Evolutionary conservation across 176 grass and related monocot species (phyloP).

Genomic region (Tillandsia leiboldiana): DNA sequence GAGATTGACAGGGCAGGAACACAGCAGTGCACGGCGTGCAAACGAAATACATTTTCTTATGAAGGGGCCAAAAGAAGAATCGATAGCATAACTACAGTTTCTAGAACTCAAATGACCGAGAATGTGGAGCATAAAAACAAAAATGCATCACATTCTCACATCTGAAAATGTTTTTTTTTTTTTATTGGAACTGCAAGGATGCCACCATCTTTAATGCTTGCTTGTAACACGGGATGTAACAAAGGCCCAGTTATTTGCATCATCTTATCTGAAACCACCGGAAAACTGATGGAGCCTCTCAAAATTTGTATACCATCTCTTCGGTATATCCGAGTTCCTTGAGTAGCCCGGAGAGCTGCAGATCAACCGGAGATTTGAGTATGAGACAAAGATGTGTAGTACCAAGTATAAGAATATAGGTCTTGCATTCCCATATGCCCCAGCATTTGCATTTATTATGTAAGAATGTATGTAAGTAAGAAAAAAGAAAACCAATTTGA

Average conservation of each 20-base stretch:
- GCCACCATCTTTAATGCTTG: not conserved
- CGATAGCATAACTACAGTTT: too few species aligned
- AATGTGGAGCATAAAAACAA: not conserved
- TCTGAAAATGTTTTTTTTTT: not conserved
- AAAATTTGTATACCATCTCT: conserved; percentile 95
- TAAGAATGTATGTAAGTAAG: conserved; percentile 1
- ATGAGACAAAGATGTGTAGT: not conserved
- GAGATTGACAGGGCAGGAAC: too few species aligned
- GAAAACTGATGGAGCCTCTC: conserved; percentile 19
- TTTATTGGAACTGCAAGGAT: not conserved
- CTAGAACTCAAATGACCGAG: too few species aligned
- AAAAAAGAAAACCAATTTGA: conserved; percentile 4
- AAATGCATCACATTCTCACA: not conserved
- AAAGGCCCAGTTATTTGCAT: not conserved
- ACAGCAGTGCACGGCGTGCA: too few species aligned
- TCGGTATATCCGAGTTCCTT: conserved; percentile 73
- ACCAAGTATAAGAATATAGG: not conserved
- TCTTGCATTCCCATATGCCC: not conserved
- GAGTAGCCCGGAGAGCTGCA: conserved; percentile 67
- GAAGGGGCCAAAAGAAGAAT: too few species aligned
- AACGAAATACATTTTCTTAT: too few species aligned
- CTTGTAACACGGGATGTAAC: not conserved
- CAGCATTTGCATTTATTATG: not conserved
- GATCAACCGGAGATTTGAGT: conserved; percentile 6
- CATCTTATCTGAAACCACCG: not conserved